Evolutionary conservation across 352 stramenopile genomes (phyloP).

Genomic region (Globisporangium orthogonon): DNA sequence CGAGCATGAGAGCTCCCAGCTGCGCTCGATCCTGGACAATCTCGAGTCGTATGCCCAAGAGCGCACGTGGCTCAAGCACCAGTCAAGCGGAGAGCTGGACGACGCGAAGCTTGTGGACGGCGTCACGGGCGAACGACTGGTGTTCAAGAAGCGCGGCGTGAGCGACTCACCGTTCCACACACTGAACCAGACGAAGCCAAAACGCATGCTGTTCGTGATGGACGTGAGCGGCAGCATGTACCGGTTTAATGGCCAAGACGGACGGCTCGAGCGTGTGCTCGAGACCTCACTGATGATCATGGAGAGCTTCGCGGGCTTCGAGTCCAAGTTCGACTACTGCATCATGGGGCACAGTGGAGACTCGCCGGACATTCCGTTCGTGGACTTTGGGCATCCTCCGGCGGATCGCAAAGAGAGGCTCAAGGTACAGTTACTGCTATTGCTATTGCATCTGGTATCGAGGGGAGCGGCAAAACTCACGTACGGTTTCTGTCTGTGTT

Average conservation of each 20-base stretch:
- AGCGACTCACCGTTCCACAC: constrained; percentile 48
- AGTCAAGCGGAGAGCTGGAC: constrained; percentile 93
- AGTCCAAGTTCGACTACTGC: constrained; percentile 86
- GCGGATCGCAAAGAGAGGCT: constrained; percentile 87
- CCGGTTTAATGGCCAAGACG: constrained; percentile 92
- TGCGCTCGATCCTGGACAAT: constrained; percentile 75
- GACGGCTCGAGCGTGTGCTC: constrained; percentile 89
- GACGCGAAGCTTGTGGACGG: constrained; percentile 93
- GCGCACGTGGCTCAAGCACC: constrained; percentile 90
- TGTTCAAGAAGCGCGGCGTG: constrained; percentile 91
- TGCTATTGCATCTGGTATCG: too few species aligned
- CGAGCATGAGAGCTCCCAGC: constrained; percentile 69
- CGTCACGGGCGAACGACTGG: constrained; percentile 85
- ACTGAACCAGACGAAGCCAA: constrained; percentile 38
- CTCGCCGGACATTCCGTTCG: constrained; percentile 84
- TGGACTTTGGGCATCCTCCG: constrained; percentile 82
- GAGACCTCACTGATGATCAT: constrained; percentile 96
- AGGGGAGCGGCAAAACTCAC: too few species aligned
- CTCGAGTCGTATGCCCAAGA: constrained; percentile 85
- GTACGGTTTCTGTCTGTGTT: background rate
- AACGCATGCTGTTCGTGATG: constrained; percentile 90
- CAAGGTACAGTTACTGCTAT: constrained; percentile 18
- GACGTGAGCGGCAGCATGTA: constrained; percentile 91
- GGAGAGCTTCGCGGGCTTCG: constrained; percentile 89
- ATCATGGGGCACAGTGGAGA: constrained; percentile 93